Base-by-base conservation (phyloP, 2,329 filamentous ascomycete species). In the Ceratocystis variospora region DNA sequence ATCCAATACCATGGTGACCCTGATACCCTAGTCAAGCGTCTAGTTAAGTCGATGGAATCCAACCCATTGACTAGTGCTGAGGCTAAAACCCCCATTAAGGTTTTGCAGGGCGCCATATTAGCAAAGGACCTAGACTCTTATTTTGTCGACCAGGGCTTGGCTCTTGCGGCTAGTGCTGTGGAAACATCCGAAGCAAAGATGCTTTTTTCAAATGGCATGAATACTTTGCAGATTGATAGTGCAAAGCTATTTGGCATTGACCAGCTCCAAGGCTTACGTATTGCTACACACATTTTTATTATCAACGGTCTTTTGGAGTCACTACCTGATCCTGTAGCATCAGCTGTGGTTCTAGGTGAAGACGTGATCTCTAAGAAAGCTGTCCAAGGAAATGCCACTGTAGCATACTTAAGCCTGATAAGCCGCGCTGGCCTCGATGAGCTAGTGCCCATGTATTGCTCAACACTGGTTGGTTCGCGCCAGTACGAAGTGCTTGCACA, bases 401-500 rank as follows among this genome's bases (percentile, higher is more conserved):
- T 88, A 0, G 86, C 84, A 3, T 97, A 97, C 73, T 87, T 95
- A 66, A 88, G 88, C 71, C 86, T 88, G 68, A 77, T 99, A 46
- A 85, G 89, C 55, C 80, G 87, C 61, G 83, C 84, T 17, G 84
- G 85, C 44, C 83, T 94, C 65, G 84, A 88, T 68, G 87, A 93
- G 69, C 77, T 94, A 53, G 88, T 96, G 66, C 92, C 94, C 0
- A 78, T 96, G 0, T 99, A 99, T 74, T 92, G 89, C 69, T 90
- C 90, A 7, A 87, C 90, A 71, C 79, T 99, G 12, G 80, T 83
- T 8, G 77, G 80, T 5, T 78, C 83, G 12, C 81, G 87, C 69
- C 81, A 82, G 68, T 86, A 90, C 70, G 82, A 85, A 65, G 86
- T 87, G 17, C 80, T 99, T 62, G 89, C 87, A 67, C 83, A 84